Conservation (phyloP, 441 rosid genomes). For the Adansonia grandidieri region DNA sequence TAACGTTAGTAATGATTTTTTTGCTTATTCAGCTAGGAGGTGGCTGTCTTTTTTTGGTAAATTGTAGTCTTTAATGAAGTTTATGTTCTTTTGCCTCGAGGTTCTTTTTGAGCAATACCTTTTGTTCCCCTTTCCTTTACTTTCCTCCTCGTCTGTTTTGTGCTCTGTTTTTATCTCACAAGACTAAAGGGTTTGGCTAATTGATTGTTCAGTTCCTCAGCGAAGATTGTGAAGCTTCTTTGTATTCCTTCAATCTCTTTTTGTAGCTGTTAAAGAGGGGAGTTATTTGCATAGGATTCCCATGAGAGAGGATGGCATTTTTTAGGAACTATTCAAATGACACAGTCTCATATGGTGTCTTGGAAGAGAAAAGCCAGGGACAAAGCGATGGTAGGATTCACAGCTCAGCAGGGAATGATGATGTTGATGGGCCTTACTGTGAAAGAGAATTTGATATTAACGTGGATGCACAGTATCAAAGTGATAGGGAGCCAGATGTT, state of each 20-base stretch:
- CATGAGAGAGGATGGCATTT: conserved; percentile 82
- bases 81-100: background rate
- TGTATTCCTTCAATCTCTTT: conserved; percentile 9
- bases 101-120: background rate
- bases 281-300: conserved; percentile 33
- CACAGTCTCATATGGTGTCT: conserved; percentile 53
- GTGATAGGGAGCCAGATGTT: conserved; percentile 67
- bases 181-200: background rate
- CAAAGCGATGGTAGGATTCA: conserved; percentile 47
- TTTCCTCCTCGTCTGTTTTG: background rate
- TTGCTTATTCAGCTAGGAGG: background rate
- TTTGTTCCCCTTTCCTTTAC: background rate
- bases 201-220: conserved; percentile 21
- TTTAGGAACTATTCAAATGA: conserved; percentile 73
- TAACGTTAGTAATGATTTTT: background rate
- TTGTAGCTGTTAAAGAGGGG: conserved; percentile 13
- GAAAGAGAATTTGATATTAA: conserved; percentile 86
- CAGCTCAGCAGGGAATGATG: conserved; percentile 52
- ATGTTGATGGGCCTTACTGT: conserved; percentile 47
- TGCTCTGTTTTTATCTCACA: background rate
- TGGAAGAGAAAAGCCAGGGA: conserved; percentile 67
- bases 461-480: conserved; percentile 66
- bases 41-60: background rate
- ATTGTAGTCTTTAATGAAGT: background rate
- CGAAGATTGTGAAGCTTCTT: conserved; percentile 23